Conservation (phyloP, 2,329 filamentous ascomycete species). For the Hypoxylon sp. region DNA sequence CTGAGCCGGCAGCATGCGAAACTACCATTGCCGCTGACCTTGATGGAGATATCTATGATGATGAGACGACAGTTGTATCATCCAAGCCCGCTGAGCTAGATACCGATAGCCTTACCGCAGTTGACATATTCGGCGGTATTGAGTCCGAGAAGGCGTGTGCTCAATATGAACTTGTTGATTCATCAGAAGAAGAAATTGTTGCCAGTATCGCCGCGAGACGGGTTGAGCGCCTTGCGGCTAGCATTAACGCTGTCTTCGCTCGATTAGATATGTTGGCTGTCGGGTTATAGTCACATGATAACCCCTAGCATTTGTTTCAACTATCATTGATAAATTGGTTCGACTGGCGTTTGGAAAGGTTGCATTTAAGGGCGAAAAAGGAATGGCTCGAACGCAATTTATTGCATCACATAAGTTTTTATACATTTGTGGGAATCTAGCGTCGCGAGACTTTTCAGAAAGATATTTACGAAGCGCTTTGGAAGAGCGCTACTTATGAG, state of each 20-base stretch:
- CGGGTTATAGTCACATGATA: constrained; percentile 48
- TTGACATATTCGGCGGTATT: constrained; percentile 68
- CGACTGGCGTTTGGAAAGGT: constrained; percentile 23
- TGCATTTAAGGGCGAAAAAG: constrained; percentile 38
- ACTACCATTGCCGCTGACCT: constrained; percentile 51
- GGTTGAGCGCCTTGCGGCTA: constrained; percentile 65
- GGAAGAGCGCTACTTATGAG: constrained; percentile 42
- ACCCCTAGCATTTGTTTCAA: constrained; percentile 1
- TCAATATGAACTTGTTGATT: constrained; percentile 75
- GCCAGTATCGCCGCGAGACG: constrained; percentile 64
- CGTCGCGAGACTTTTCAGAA: constrained; percentile 27
- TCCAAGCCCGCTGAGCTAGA: constrained; percentile 59
- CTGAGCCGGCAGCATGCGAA: constrained; percentile 49
- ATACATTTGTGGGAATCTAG: constrained; percentile 21
- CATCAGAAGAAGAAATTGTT: constrained; percentile 63
- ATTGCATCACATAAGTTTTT: constrained; percentile 25
- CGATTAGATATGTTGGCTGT: constrained; percentile 58
- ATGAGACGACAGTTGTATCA: constrained; percentile 57
- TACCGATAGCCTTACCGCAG: constrained; percentile 58
- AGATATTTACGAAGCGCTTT: constrained; percentile 37
- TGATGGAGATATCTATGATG: constrained; percentile 73
- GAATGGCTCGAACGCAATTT: constrained; percentile 13
- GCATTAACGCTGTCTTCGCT: constrained; percentile 56
- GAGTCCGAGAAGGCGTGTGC: constrained; percentile 75
- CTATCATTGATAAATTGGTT: constrained; percentile 9